Evolutionary conservation across 1,139 yeast genomes (phyloP).

Genomic region (Chernovozyma sophiae-reginae): DNA sequence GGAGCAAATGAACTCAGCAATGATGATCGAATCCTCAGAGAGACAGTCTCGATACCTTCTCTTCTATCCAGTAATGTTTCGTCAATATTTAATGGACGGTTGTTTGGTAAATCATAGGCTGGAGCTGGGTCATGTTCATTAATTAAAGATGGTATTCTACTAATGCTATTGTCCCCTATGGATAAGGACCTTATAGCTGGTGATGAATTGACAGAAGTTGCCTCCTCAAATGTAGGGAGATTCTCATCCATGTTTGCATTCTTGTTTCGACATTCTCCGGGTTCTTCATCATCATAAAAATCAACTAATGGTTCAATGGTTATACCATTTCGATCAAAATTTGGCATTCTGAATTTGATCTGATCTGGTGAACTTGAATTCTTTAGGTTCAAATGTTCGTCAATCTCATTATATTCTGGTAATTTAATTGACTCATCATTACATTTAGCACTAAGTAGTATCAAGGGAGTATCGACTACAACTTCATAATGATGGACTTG

Average conservation of each 20-base stretch:
- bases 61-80: constrained; percentile 13
- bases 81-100: constrained; percentile 16
- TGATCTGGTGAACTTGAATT: constrained; percentile 4
- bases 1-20: constrained; percentile 25
- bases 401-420: constrained; percentile 54
- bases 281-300: constrained; percentile 14
- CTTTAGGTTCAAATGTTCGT: background rate
- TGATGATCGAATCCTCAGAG: constrained; percentile 17
- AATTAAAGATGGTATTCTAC: constrained; percentile 30
- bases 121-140: constrained; percentile 33
- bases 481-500: constrained; percentile 84
- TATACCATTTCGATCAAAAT: constrained; percentile 31
- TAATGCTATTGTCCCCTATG: constrained; percentile 27
- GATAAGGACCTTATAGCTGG: constrained; percentile 38
- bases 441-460: constrained; percentile 69
- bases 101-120: constrained; percentile 25
- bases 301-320: constrained; percentile 31
- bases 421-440: constrained; percentile 62
- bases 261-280: background rate
- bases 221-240: constrained; percentile 61
- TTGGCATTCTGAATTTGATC: background rate
- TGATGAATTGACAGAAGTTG: constrained; percentile 29
- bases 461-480: constrained; percentile 81
- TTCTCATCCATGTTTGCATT: constrained; percentile 21
- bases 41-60: background rate